These are phyloP conservation scores for Trametes polyzona DNA, from an alignment of 1,284 basidiomycete genomes.

Conservation along the genomic window DNA sequence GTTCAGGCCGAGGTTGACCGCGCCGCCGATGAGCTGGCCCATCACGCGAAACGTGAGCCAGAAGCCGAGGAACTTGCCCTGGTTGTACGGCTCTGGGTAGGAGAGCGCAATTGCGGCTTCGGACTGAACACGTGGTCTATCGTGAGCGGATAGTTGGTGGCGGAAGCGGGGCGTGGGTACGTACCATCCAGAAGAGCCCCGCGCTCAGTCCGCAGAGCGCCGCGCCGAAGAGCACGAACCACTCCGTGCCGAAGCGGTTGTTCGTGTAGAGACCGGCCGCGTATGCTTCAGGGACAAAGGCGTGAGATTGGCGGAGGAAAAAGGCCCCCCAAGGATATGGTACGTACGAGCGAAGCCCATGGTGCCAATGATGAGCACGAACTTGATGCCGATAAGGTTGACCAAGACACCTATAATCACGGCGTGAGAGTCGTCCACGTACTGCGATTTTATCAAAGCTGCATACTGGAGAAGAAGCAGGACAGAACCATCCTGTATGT, in stretches of 20 bases:
- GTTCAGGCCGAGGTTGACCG: constrained; percentile 16
- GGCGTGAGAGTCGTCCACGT: not conserved
- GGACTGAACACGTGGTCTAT: not conserved
- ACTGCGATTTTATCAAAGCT: not conserved
- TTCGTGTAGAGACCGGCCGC: constrained; percentile 19
- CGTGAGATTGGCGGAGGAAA: too few relatives aligned
- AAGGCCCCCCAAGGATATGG: not conserved
- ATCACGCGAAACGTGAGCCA: constrained; percentile 16
- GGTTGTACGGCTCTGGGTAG: constrained; percentile 15
- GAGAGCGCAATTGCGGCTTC: constrained; percentile 17
- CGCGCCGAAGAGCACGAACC: constrained; percentile 17
- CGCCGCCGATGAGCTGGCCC: constrained; percentile 16
- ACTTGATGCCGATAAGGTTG: constrained; percentile 12
- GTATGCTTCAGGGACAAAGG: too few relatives aligned
- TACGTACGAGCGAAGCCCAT: constrained; percentile 14
- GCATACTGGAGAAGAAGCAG: constrained; percentile 14
- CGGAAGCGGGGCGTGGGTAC: not conserved
- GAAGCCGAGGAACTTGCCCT: constrained; percentile 14
- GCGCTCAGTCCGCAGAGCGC: constrained; percentile 15
- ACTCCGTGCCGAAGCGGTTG: constrained; percentile 17
- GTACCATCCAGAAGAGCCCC: constrained; percentile 16
- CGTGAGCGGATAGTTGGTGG: not conserved
- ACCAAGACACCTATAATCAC: constrained; percentile 5
- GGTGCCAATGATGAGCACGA: constrained; percentile 16
- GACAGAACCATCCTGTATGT: constrained; percentile 6